Evolutionary conservation across 805 yeast genomes (phyloP), one percentile per base, ranked within the genome.

Genomic region (Maudiozyma saulgeensis): DNA sequence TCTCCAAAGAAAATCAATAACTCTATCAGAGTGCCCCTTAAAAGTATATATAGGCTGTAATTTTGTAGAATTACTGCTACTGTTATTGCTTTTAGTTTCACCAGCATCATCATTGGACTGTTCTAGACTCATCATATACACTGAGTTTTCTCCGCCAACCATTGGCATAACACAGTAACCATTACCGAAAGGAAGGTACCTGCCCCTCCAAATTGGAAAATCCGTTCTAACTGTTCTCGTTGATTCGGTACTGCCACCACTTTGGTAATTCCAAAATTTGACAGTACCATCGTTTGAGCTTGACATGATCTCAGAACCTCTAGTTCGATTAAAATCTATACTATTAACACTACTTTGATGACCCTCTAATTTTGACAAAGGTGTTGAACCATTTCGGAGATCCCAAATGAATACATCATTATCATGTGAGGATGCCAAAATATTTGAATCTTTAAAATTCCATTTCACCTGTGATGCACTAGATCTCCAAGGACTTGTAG

Each of bases 381-480:
- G 97, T 12, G 74, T 64, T 0, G 91, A 84, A 5, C 95, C 95
- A 59, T 81, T 82, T 50, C 99, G 73, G 7, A 80, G 68, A 65
- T 93, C 99, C 99, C 99, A 93, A 1, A 93, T 70, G 51, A 81
- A 80, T 41, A 91, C 76, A 46, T 81, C 74, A 59, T 84, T 79
- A 58, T 87, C 95, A 62, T 93, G 99, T 6, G 95, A 76, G 1
- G 93, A 82, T 0, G 97, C 96, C 26, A 93, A 60, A 31, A 89
- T 76, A 60, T 85, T 76, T 2, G 88, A 80, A 58, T 90, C 82
- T 42, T 74, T 72, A 54, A 80, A 80, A 63, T 84, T 87, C 97
- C 98, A 93, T 62, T 91, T 89, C 15, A 89, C 96, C 64, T 91
- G 98, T 0, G 95, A 79, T 2, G 97, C 95, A 2, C 95, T 91